Evolutionary conservation across 148 eudicot species (phyloP).

Genomic region (Simmondsia chinensis): DNA sequence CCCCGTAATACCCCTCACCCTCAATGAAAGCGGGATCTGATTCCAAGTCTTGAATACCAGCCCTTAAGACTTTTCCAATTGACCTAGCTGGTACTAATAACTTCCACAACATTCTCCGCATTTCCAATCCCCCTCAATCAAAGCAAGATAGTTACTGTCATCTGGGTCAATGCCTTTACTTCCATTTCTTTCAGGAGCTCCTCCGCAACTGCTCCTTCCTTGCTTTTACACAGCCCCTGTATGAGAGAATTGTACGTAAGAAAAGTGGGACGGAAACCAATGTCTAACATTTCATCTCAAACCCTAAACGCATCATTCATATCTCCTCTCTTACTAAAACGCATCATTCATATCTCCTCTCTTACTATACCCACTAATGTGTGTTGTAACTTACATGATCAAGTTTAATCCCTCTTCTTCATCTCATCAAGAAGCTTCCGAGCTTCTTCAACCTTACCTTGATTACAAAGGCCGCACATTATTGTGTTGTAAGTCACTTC

Average conservation of each 20-base stretch:
- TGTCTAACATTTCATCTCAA: slow-evolving; percentile 56
- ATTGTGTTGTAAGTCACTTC: no score
- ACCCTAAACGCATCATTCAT: slow-evolving; percentile 52
- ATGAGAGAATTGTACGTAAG: slow-evolving; percentile 78
- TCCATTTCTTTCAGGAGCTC: slow-evolving; percentile 60
- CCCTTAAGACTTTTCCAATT: no score
- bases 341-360: no score
- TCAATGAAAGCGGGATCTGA: no score
- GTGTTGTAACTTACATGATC: slow-evolving; percentile 65
- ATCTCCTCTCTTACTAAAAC: no score
- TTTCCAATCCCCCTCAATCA: slow-evolving; percentile 54
- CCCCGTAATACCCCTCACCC: no score
- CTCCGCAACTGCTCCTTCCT: slow-evolving; percentile 47
- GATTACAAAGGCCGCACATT: slow-evolving; percentile 42
- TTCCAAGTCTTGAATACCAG: no score
- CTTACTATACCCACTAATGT: slow-evolving; percentile 66
- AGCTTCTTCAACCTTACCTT: slow-evolving; percentile 71
- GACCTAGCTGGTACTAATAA: no score
- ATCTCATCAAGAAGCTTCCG: slow-evolving; percentile 46
- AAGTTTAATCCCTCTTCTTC: slow-evolving; percentile 56
- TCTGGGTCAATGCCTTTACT: slow-evolving; percentile 54
- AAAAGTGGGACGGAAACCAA: slow-evolving; percentile 59
- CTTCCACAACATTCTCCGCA: slow-evolving; percentile 17
- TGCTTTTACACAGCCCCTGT: slow-evolving; percentile 57
- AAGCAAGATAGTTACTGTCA: slow-evolving; percentile 46